Evolutionary conservation across 331 rosid species (phyloP), one percentile per base, ranked within the genome.

Genomic region (Saraca asoca): DNA sequence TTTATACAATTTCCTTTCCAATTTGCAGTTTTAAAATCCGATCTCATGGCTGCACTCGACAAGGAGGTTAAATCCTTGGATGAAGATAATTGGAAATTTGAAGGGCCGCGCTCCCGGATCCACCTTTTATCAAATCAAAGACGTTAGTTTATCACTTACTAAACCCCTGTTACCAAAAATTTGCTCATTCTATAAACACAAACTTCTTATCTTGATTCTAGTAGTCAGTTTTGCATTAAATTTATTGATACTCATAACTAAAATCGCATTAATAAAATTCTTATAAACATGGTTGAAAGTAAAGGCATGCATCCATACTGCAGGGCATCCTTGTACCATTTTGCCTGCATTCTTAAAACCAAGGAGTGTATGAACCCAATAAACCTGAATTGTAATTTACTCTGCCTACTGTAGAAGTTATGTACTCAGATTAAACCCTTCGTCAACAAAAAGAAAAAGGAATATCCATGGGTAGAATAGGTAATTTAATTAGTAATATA

Each of bases 61-160:
- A 84, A 85, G 85, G 95, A 85, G 79, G 96, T 87, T 69, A 89
- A 89, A 63, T 89, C 90, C 45, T 73, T 93, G 70, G 88, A 87
- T 80, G 95, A 87, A 69, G 98, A 89, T 82, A 87, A 42, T 75
- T 89, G 96, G 96, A 93, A 85, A 81, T 89, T 85, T 84, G 98
- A 93, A 85, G 96, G 95, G 50, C 95, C 96, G 49, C 86, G 95
- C 13, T 90, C 96, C 14, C 88, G 91, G 56, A 87, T 89, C 62
- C 89, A 85, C 79, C 86, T 81, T 56, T 62, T 77, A 77, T 87
- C 96, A 29, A 87, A 79, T 37, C 80, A 77, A 82, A 88, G 91
- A 74, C 82, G 90, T 79, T 59, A 61, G 78, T 58, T 31, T 49
- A 38, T 69, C 55, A 66, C 45, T 61, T 51, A 7, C 33, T 20